Percentiles rank a stretch among this genome's conserved stretches.
phyloP scores from a whole-genome alignment of 495 filamentous ascomycete genomes.

The Podospora didyma region DNA sequence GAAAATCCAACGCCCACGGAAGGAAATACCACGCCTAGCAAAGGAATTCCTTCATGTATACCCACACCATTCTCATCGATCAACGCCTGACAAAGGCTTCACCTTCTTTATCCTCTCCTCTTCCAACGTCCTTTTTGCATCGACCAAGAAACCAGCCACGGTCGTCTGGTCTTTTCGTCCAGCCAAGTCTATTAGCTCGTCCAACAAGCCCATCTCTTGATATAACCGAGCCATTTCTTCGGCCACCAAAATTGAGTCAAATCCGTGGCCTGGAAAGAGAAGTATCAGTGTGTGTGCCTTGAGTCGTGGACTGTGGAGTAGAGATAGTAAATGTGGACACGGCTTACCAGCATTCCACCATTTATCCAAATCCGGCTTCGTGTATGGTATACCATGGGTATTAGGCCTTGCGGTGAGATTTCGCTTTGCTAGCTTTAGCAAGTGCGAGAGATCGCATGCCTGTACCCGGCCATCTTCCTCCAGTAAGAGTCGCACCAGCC shows the following conservation, averaged over 20 bases:
- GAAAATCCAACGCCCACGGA: no score
- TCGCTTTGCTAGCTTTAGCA: conserved; percentile 14
- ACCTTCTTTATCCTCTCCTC: no score
- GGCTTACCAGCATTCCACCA: neutral
- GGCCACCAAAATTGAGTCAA: conserved; percentile 2
- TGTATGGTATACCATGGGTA: neutral
- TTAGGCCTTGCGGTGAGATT: conserved; percentile 4
- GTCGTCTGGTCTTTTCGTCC: neutral
- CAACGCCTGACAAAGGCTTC: no score
- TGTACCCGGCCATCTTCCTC: conserved; percentile 8
- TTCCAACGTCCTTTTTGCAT: neutral
- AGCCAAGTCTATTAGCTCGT: conserved; percentile 6
- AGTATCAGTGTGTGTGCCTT: no score
- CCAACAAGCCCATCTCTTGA: conserved; percentile 8
- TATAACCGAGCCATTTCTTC: conserved; percentile 14
- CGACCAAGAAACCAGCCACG: conserved; percentile 3
- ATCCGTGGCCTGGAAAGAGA: no score
- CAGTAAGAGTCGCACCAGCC: conserved; percentile 13
- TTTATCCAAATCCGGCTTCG: neutral
- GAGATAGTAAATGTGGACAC: no score
- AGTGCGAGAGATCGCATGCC: conserved; percentile 4
- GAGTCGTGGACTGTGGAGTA: no score
- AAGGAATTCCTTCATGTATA: no score
- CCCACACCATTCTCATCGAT: no score
- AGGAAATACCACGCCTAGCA: no score